Base-by-base conservation (phyloP, 306 rosid genomes). In the Prunus davidiana region DNA sequence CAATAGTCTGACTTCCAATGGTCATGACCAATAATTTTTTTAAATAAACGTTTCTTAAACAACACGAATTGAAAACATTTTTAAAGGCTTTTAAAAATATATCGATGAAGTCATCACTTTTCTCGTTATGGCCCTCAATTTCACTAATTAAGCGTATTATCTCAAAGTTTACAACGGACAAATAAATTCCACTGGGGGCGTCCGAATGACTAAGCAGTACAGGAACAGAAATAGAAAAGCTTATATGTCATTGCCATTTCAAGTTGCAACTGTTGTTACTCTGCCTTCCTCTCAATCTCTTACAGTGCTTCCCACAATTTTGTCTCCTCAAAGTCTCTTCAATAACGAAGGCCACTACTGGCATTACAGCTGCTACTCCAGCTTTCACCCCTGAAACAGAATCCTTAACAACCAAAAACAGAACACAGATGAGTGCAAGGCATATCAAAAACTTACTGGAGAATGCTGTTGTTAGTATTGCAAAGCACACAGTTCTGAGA, bases 361-460 rank as follows among this genome's bases (percentile, higher is more conserved):
- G 81, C 87, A 86, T 78, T 58, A 87, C 84, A 12, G 84, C 85
- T 78, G 82, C 84, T 51, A 81, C 85, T 45, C 87, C 84, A 19
- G 89, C 82, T 72, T 81, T 86, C 25, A 76, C 30, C 57, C 89
- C 89, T 10, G 84, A 81, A 41, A 75, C 82, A 34, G 86, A 81
- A 30, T 80, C 87, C 85, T 83, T 64, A 15, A 69, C 55, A 49
- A 30, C 19, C 16, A 13, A 67, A 73, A 46, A 68, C n/a, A 24
- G 11, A 56, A 73, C 5, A 2, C 5, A 50, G 32, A 72, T 62
- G 11, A 30, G 38, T 8, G 15, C 1, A 66, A 66, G 22, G 12
- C 25, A 34, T 1, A 16, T 12, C 7, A 19, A 46, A 30, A 12
- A 12, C 50, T 64, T 46, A 47, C 12, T 14, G 24, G 8, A 56